Conservation (phyloP, 2,329 filamentous ascomycete genomes). For the Helotiales sp. region DNA sequence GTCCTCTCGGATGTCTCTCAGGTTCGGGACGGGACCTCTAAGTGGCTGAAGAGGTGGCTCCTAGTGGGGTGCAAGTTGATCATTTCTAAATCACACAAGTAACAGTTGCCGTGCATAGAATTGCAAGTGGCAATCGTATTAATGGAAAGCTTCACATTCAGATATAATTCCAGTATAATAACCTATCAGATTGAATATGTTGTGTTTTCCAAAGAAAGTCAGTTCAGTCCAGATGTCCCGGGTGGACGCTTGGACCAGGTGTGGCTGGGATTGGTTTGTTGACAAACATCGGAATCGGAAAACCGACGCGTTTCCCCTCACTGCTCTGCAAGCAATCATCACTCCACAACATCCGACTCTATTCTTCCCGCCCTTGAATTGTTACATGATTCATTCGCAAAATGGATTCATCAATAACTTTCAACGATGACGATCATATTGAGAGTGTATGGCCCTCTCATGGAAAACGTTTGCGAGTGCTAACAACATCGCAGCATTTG, state of each 20-base stretch:
- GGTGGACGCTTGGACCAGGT: background rate
- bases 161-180: too few species aligned
- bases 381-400: conserved; percentile 10
- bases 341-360: background rate
- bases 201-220: too few species aligned
- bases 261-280: background rate
- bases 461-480: conserved; percentile 1
- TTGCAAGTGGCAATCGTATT: too few species aligned
- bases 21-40: too few species aligned
- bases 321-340: background rate
- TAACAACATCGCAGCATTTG: conserved; percentile 38
- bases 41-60: conserved; percentile 7
- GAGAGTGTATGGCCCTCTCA: conserved; percentile 34
- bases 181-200: too few species aligned
- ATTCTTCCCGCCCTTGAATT: conserved; percentile 12
- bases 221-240: too few species aligned
- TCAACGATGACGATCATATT: conserved; percentile 37
- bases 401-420: conserved; percentile 41
- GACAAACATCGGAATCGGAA: background rate
- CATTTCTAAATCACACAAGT: too few species aligned
- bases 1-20: background rate
- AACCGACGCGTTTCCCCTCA: conserved; percentile 10
- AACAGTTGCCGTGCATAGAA: too few species aligned
- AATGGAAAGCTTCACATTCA: too few species aligned
- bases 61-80: too few species aligned